Evolutionary conservation across 1,139 yeast genomes (phyloP).

Genomic region (Geotrichum australiense): DNA sequence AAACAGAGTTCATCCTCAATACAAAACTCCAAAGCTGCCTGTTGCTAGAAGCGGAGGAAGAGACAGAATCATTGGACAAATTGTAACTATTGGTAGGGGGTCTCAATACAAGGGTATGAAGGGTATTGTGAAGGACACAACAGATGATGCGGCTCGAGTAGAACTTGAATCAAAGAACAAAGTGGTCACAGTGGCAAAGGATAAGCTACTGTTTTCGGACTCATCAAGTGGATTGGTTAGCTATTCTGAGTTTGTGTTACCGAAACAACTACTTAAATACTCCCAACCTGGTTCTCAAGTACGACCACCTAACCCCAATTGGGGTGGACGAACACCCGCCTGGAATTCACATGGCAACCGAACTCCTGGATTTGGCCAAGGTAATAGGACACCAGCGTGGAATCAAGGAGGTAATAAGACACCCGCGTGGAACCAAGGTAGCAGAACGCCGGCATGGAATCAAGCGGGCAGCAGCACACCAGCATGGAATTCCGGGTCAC

Average conservation of each 20-base stretch:
- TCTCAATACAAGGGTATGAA: slow-evolving; percentile 92
- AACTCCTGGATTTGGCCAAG: slow-evolving; percentile 45
- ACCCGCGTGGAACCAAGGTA: slow-evolving; percentile 23
- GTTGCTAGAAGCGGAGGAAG: slow-evolving; percentile 52
- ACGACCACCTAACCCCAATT: slow-evolving; percentile 12
- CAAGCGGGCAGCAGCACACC: slow-evolving; percentile 45
- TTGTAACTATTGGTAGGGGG: slow-evolving; percentile 72
- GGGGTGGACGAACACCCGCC: slow-evolving; percentile 22
- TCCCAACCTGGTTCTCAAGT: slow-evolving; percentile 16
- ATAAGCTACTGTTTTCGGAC: slow-evolving; percentile 62
- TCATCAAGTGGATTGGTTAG: slow-evolving; percentile 57
- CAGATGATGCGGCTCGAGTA: slow-evolving; percentile 83
- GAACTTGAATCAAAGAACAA: slow-evolving; percentile 92
- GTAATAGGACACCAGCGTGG: slow-evolving; percentile 44
- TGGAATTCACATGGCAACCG: slow-evolving; percentile 40
- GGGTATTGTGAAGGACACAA: slow-evolving; percentile 91
- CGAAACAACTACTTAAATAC: slow-evolving; percentile 30
- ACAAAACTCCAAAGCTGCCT: slow-evolving; percentile 50
- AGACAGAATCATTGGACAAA: slow-evolving; percentile 72
- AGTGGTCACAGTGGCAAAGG: slow-evolving; percentile 76
- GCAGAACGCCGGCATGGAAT: slow-evolving; percentile 35
- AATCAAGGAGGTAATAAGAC: slow-evolving; percentile 26
- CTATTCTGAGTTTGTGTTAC: slow-evolving; percentile 71
- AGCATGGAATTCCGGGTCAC: slow-evolving; percentile 31
- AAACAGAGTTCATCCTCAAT: slow-evolving; percentile 36